These are phyloP conservation scores for Sarcodon sp. DNA, from an alignment of 768 basidiomycete species.

Conservation along the genomic window DNA sequence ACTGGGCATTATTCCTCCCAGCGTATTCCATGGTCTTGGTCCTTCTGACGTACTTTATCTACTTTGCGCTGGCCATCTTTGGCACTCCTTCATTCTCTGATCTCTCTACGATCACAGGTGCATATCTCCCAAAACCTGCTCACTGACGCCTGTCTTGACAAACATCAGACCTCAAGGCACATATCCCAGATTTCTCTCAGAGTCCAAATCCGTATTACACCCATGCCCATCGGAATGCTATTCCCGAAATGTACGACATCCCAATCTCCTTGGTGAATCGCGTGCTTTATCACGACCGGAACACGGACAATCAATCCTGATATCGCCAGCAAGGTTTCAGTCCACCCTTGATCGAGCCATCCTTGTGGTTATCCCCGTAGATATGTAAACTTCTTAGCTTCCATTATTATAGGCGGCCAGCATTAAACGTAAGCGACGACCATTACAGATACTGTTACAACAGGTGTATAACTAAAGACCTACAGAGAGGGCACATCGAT, in stretches of 20 bases:
- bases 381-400: too few species aligned
- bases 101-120: conserved; percentile 57
- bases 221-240: conserved; percentile 29
- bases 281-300: conserved; percentile 35
- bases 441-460: too few species aligned
- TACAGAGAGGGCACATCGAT: not conserved
- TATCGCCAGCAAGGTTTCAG: too few species aligned
- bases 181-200: conserved; percentile 26
- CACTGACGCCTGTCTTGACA: not conserved
- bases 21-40: conserved; percentile 62
- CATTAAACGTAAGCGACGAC: too few species aligned
- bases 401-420: too few species aligned
- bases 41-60: conserved; percentile 65
- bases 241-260: conserved; percentile 68
- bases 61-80: conserved; percentile 63
- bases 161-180: conserved; percentile 41
- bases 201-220: conserved; percentile 31
- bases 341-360: too few species aligned
- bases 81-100: conserved; percentile 62
- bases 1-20: conserved; percentile 78
- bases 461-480: too few species aligned
- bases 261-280: conserved; percentile 75
- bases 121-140: conserved; percentile 9
- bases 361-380: too few species aligned
- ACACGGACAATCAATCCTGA: not conserved